These are phyloP conservation scores for Leptoxyphium fumago DNA, from an alignment of 2,329 filamentous ascomycete species.

Conservation along the genomic window DNA sequence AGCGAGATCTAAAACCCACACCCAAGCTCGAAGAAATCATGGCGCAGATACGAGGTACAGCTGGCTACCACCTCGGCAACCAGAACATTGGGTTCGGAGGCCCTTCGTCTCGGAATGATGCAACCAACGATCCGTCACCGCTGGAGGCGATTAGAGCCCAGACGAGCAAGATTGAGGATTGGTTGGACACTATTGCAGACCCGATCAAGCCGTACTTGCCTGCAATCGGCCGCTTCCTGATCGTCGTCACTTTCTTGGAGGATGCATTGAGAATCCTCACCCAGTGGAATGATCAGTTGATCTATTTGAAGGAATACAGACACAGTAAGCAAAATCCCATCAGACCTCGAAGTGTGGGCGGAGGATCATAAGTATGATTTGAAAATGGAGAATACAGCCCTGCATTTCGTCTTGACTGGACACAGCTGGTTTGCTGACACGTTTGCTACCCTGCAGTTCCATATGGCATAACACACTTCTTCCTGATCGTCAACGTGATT, in stretches of 20 bases:
- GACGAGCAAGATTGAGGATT: conserved; percentile 96
- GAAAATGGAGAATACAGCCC: neutral
- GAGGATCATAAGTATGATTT: neutral
- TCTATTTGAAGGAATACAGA: conserved; percentile 84
- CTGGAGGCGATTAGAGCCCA: conserved; percentile 84
- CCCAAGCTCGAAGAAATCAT: no score
- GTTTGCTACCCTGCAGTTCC: conserved; percentile 49
- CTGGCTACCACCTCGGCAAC: conserved; percentile 71
- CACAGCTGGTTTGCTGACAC: no score
- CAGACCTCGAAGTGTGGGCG: conserved; percentile 18
- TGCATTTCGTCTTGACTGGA: no score
- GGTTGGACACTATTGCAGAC: conserved; percentile 73
- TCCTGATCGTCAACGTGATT: conserved; percentile 80
- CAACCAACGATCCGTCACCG: conserved; percentile 54
- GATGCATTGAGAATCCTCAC: conserved; percentile 92
- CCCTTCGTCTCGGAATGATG: conserved; percentile 42
- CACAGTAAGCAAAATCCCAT: conserved; percentile 52
- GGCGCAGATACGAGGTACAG: conserved; percentile 48
- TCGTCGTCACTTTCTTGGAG: conserved; percentile 96
- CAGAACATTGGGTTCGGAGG: conserved; percentile 43
- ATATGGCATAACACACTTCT: conserved; percentile 74
- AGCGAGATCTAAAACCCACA: neutral
- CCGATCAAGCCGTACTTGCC: conserved; percentile 96
- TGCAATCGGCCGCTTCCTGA: conserved; percentile 89
- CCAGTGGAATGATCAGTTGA: conserved; percentile 90